A percentile compares a stretch with the other conserved stretches of the same genome.
These are phyloP conservation scores for Hypoxylon rubiginosum DNA, from an alignment of 2,329 filamentous ascomycete genomes.

Conservation along the genomic window DNA sequence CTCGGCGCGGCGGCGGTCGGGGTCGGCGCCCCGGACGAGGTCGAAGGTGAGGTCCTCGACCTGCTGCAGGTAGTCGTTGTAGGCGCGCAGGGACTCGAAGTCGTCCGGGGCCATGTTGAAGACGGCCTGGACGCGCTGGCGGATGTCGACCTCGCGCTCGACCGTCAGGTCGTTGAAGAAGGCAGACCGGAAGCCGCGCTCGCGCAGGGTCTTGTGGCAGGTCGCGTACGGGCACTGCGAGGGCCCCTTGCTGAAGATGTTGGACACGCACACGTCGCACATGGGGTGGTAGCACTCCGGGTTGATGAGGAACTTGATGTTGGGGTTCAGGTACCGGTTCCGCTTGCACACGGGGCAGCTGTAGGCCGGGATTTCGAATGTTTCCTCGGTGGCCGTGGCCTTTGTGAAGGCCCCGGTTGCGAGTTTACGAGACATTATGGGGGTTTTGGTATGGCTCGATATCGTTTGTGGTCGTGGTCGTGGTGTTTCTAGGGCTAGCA, in stretches of 20 bases:
- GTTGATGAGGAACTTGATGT: slow-evolving; percentile 96
- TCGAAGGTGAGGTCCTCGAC: slow-evolving; percentile 93
- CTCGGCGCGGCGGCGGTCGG: slow-evolving; percentile 67
- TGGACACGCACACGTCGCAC: slow-evolving; percentile 95
- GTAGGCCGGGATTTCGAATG: slow-evolving; percentile 65
- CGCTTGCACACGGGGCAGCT: slow-evolving; percentile 98
- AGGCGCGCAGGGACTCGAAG: slow-evolving; percentile 85
- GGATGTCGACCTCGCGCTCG: slow-evolving; percentile 94
- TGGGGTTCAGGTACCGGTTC: slow-evolving; percentile 91
- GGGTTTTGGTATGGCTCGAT: too few relatives aligned
- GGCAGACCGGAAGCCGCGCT: slow-evolving; percentile 85
- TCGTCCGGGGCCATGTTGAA: slow-evolving; percentile 94
- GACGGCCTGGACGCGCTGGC: slow-evolving; percentile 80
- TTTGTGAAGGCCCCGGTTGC: slow-evolving; percentile 36
- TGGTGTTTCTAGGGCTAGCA: not conserved
- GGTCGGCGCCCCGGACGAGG: slow-evolving; percentile 78
- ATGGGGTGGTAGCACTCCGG: slow-evolving; percentile 99
- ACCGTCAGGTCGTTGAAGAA: slow-evolving; percentile 91
- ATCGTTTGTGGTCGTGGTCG: not conserved
- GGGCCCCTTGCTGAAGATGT: slow-evolving; percentile 92
- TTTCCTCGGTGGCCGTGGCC: slow-evolving; percentile 36
- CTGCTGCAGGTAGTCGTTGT: slow-evolving; percentile 94
- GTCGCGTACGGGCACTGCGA: slow-evolving; percentile 92
- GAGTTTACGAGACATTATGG: slow-evolving; percentile 56
- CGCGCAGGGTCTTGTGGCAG: slow-evolving; percentile 88